Evolutionary conservation across 169 alveolate species (phyloP), one percentile per base, ranked within the genome.

Genomic region (Babesia ovis): DNA sequence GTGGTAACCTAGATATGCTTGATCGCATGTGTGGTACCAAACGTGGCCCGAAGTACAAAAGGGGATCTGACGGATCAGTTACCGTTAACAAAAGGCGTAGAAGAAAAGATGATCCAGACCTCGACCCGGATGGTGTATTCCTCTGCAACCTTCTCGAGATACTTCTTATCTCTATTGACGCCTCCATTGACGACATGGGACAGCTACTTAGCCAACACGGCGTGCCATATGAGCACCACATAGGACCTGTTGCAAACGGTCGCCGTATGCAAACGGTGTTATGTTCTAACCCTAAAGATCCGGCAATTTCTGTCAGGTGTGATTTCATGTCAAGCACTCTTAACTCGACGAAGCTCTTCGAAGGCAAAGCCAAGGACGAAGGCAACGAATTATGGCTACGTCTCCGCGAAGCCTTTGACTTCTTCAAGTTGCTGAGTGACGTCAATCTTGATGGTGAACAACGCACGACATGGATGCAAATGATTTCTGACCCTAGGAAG

Each of bases 1-100:
- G 85, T 1, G 84, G 84, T 20, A 56, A 48, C 43, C 25, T 81
- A 2, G 69, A 70, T 48, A 81, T 55, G 69, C 62, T 81, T 29
- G 89, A 81, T 48, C 42, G 55, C 25, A 81, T 81, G 89, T 81
- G 89, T 72, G 80, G 84, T 4, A 61, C 69, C n/a, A 81, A 54
- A 39, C 73, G 89, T 11, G 89, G 89, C 0, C 64, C 89, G 11
- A 81, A 72, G 31, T 81, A 81, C 53, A 48, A 61, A 35, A 60
- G 84, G 50, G 73, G 73, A 9, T 60, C 83, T 4, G 66, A 70
- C 35, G 89, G 89, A 0, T 42, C 64, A 2, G 53, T 81, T 16
- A 25, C 45, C 11, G 62, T 48, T 12, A 70, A 81, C 51, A 62
- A 51, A 46, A 46, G 41, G 12, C 60, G 69, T 16, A 66, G 42